These are phyloP conservation scores for Colletotrichum euphorbiae DNA, from an alignment of 2,329 filamentous ascomycete species.

Conservation along the genomic window DNA sequence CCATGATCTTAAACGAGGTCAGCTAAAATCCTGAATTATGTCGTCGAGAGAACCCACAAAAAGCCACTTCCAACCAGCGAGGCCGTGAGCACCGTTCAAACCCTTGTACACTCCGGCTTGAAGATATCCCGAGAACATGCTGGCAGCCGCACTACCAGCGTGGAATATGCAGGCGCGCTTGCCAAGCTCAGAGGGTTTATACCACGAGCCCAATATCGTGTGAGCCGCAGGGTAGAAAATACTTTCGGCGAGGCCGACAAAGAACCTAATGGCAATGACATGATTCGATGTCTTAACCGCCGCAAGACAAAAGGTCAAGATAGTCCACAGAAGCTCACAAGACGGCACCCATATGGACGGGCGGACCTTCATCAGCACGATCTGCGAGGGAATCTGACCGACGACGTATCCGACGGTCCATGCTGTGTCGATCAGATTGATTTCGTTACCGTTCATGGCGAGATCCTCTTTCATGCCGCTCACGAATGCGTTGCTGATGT, in stretches of 20 bases:
- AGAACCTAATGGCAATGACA: constrained; percentile 56
- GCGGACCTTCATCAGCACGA: constrained; percentile 46
- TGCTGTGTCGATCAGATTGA: constrained; percentile 43
- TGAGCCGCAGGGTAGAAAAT: constrained; percentile 45
- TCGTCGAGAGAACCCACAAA: constrained; percentile 42
- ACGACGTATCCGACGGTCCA: constrained; percentile 45
- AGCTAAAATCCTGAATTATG: neutral
- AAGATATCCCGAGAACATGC: constrained; percentile 68
- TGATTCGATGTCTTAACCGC: constrained; percentile 45
- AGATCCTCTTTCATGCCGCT: constrained; percentile 46
- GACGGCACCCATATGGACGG: constrained; percentile 46
- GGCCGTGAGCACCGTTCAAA: constrained; percentile 60
- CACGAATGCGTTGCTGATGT: constrained; percentile 45
- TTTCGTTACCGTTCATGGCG: constrained; percentile 44
- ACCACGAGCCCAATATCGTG: constrained; percentile 59
- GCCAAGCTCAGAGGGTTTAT: constrained; percentile 53
- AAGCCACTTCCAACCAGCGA: constrained; percentile 54
- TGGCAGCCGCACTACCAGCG: constrained; percentile 62
- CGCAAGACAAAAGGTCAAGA: constrained; percentile 35
- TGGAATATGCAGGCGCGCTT: constrained; percentile 63
- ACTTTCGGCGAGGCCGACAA: constrained; percentile 56
- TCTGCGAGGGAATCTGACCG: constrained; percentile 45
- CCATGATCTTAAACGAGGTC: constrained; percentile 48
- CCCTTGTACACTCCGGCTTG: constrained; percentile 64
- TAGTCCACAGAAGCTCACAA: constrained; percentile 44